Base-by-base conservation (phyloP, 768 basidiomycete genomes). In the Mycena vitilis region DNA sequence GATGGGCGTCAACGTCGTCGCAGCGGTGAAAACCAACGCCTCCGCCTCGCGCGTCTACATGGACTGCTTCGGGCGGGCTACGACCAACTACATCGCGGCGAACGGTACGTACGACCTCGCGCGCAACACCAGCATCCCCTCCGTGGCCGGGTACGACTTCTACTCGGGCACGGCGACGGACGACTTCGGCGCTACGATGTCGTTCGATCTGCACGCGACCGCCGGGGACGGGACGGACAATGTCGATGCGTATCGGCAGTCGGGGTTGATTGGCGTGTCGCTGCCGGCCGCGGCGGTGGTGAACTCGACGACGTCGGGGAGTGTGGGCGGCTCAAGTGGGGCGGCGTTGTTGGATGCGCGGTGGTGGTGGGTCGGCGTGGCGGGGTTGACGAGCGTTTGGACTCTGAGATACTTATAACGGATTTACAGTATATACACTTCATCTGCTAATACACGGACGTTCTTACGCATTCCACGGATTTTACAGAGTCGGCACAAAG, bases 21-120 rank as follows among this genome's bases (percentile, higher is more conserved):
- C 65, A 38, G 45, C 30, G 68, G 72, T 81, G 7, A 78, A 78
- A 25, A 73, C 75, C 63, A 75, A 74, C 23, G 68, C 67, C 36
- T 71, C 75, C 22, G 78, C 81, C 13, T 77, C 78, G 18, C 76
- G 78, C n/a, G 81, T 82, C 6, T 80, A 80, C 62, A 75, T 76
- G 36, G 75, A 79, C 64, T 72, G 71, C 47, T 65, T 72, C 38
- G 79, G 74, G n/a, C 78, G 81, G 61, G 73, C 78, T 4, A 77
- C 81, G 18, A 71, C 80, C 25, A 66, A 73, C 66, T 73, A 74
- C 63, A 76, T 80, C 68, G 70, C 80, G 9, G 74, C 78, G 58
- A 76, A 76, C 66, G 67, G 61, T 48, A 78, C 79, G 34, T 69
- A 78, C 40, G 79, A 81, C 38, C 72, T 81, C 37, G 44, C 70